Evolutionary conservation across 2,329 filamentous ascomycete genomes (phyloP), one percentile per base, ranked within the genome.

Genomic region (Zalaria obscura): DNA sequence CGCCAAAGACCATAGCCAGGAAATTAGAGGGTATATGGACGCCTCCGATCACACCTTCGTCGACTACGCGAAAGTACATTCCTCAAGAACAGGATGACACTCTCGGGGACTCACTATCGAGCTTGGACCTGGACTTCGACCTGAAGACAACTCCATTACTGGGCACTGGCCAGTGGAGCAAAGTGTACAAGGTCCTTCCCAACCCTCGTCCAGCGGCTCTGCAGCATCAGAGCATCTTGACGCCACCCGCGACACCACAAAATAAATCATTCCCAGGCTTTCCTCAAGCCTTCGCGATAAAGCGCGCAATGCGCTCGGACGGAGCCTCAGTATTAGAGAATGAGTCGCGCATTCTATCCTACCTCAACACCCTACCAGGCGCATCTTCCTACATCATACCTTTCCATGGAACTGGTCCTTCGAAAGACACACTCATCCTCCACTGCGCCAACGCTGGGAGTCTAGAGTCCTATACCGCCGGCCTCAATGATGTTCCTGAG

Each of bases 81-180:
- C 18, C 18, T 18, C 18, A 18, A 18, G 18, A 18, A 18, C 18
- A 18, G 18, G 18, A 18, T 18, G 18, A 18, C 18, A 18, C 18
- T 18, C 18, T 18, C 18, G 18, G 18, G 18, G 18, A 18, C 18
- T 18, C 18, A 18, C 18, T 18, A 36, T 36, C 34, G 11, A 36
- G 34, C 11, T 36, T 25, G 25, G 42, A 44, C 38, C 25, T 45
- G 25, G 25, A 33, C 32, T 28, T 45, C 25, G 55, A 58, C 41
- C 49, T 59, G 3, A 51, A 55, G 31, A 50, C 51, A 5, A 53
- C 57, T 9, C 54, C 52, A 40, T 45, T 55, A 4, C 45, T 59
- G 2, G 59, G 59, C 27, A 44, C 50, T 36, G 59, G 59, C 7
- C 49, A 59, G 11, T 62, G 59, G 59, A 57, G 54, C 37, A 59